Evolutionary conservation across 805 yeast genomes (phyloP).

Genomic region (Novakomyces olei): DNA sequence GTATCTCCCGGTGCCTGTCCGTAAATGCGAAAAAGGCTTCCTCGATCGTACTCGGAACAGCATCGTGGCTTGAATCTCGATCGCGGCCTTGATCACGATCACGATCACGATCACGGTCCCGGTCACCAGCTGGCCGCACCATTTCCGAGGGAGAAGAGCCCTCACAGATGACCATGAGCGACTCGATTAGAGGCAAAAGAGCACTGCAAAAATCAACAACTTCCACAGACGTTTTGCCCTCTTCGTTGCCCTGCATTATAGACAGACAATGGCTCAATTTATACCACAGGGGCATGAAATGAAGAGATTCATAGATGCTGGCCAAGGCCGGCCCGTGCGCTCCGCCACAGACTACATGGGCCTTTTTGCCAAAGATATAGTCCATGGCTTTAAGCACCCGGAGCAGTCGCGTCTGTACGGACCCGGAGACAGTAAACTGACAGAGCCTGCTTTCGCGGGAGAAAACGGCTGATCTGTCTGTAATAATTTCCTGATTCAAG

Average conservation of each 20-base stretch:
- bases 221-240: too few species aligned
- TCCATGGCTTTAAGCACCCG: constrained; percentile 75
- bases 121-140: constrained; percentile 32
- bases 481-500: constrained; percentile 25
- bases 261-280: constrained; percentile 53
- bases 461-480: constrained; percentile 18
- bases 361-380: constrained; percentile 37
- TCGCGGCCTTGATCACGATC: too few species aligned
- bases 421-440: constrained; percentile 53
- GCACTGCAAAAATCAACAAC: constrained; percentile 53
- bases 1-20: constrained; percentile 63
- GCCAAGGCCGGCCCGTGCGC: too few species aligned
- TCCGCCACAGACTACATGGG: too few species aligned
- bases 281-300: constrained; percentile 66
- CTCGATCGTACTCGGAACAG: constrained; percentile 27
- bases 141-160: constrained; percentile 27
- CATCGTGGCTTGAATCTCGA: background rate
- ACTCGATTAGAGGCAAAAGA: constrained; percentile 66
- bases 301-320: constrained; percentile 18
- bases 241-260: constrained; percentile 35
- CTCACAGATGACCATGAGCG: constrained; percentile 90
- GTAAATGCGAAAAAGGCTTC: constrained; percentile 60
- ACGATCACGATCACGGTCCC: too few species aligned
- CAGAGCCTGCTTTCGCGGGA: constrained; percentile 34
- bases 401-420: constrained; percentile 74